Conservation (phyloP, 2,329 filamentous ascomycete species). For the Corniculantispora saksenae region DNA sequence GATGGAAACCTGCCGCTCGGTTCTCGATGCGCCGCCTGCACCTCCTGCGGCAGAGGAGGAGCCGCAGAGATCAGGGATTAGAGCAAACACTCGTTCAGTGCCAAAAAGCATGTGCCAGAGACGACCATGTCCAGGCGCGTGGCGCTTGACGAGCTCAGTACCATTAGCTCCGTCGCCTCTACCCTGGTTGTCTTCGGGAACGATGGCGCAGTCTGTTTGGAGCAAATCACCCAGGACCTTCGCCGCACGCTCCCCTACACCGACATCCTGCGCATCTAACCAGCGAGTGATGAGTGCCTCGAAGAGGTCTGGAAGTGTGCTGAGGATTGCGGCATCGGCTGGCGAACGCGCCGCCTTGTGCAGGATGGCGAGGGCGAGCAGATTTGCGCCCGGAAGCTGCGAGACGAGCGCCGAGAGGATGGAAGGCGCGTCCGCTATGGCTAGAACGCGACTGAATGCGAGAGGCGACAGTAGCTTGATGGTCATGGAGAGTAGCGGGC, state of each 20-base stretch:
- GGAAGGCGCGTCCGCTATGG: constrained; percentile 51
- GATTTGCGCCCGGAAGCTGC: constrained; percentile 55
- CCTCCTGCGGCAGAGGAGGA: constrained; percentile 30
- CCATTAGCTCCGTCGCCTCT: constrained; percentile 26
- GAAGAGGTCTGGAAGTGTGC: constrained; percentile 50
- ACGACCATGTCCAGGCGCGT: constrained; percentile 49
- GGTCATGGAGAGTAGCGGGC: constrained; percentile 52
- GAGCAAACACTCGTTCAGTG: constrained; percentile 44
- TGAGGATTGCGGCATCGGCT: constrained; percentile 51
- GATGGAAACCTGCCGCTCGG: constrained; percentile 45
- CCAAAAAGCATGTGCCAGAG: constrained; percentile 57
- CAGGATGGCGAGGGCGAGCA: constrained; percentile 58
- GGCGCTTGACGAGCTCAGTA: constrained; percentile 39
- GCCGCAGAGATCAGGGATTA: constrained; percentile 42
- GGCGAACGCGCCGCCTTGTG: constrained; percentile 54
- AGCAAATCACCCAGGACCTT: constrained; percentile 55
- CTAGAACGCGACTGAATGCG: constrained; percentile 51
- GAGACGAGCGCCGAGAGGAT: constrained; percentile 56
- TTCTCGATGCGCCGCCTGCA: constrained; percentile 22
- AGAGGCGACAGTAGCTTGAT: constrained; percentile 58
- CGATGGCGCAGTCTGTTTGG: constrained; percentile 53
- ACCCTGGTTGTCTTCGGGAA: constrained; percentile 27
- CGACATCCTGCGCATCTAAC: constrained; percentile 19
- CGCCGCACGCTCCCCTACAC: constrained; percentile 47
- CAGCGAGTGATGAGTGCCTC: constrained; percentile 51